A percentile compares a stretch with the other conserved stretches of the same genome.
phyloP scores from a whole-genome alignment of 2,329 filamentous ascomycete species.

The Fonsecaea nubica region DNA sequence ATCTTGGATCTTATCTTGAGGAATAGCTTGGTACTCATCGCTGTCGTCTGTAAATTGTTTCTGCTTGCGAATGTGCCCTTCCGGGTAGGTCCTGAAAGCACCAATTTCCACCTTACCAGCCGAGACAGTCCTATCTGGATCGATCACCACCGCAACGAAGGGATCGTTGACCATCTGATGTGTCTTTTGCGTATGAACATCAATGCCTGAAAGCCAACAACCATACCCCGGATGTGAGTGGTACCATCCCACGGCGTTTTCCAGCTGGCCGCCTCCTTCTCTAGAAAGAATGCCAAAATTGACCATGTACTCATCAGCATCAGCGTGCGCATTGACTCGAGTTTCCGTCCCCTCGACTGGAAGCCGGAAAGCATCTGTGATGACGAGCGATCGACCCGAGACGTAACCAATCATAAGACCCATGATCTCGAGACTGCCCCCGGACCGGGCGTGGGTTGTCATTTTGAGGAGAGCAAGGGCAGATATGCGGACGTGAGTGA shows the following conservation, averaged over 20 bases:
- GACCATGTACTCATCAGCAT: slow-evolving; percentile 97
- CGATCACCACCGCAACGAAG: slow-evolving; percentile 93
- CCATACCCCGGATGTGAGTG: slow-evolving; percentile 97
- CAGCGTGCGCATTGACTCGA: slow-evolving; percentile 90
- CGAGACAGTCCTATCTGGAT: slow-evolving; percentile 92
- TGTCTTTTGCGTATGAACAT: slow-evolving; percentile 83
- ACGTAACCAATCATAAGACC: slow-evolving; percentile 97
- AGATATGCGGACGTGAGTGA: slow-evolving; percentile 91
- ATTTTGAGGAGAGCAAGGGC: slow-evolving; percentile 96
- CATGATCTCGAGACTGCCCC: slow-evolving; percentile 93
- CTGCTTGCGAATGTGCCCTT: slow-evolving; percentile 68
- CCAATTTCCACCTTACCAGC: slow-evolving; percentile 97
- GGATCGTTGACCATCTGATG: slow-evolving; percentile 89
- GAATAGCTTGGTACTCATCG: slow-evolving; percentile 67
- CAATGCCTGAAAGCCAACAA: slow-evolving; percentile 96
- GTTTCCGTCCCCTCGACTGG: slow-evolving; percentile 99
- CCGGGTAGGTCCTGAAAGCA: slow-evolving; percentile 89
- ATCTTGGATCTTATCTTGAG: slow-evolving; percentile 90
- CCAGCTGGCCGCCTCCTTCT: slow-evolving; percentile 72
- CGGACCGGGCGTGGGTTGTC: slow-evolving; percentile 98
- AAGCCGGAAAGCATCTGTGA: slow-evolving; percentile 91
- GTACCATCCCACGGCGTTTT: slow-evolving; percentile 98
- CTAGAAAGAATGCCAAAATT: slow-evolving; percentile 79
- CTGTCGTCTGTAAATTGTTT: slow-evolving; percentile 50
- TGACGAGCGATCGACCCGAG: slow-evolving; percentile 78